Base-by-base conservation (phyloP, 129 eudicot genomes). In the Arctium minus region DNA sequence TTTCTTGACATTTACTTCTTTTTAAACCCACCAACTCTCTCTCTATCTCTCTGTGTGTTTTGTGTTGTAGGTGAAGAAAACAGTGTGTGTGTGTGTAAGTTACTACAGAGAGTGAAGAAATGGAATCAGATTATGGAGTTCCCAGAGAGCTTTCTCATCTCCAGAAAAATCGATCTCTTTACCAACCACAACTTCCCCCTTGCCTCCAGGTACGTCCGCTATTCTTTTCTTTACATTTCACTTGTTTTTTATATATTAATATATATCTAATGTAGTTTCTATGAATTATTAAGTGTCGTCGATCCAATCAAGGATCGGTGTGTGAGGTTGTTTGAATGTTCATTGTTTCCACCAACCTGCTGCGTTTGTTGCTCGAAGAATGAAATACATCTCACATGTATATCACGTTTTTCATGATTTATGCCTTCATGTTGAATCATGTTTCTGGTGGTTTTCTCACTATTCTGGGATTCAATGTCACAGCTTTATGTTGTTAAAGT, bases 71-170 rank as follows among this genome's bases (percentile, higher is more conserved):
- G 77, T 72, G 42, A 38, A 73, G 12, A 79, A n/a, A 33, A 40
- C 73, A 44, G 50, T 72, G 67, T 9, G 50, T 31, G 36, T 36
- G 56, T 22, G 18, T 22, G 32, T 31, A 27, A 72, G 15, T 35
- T 13, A 40, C 50, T 37, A 39, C 29, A 8, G 27, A 75, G 46
- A 46, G 0, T 29, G 37, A 13, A 56, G 35, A 65, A 74, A 94
- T 94, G 98, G 98, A 94, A 82, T 88, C 97, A 3, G 98, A 94
- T 83, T 94, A 72, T 81, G 98, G 98, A 39, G 81, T 90, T 33
- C 77, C 89, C 1, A 87, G 98, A 82, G 92, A 92, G 68, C 92
- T 92, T 8, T 94, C 98, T 74, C 88, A 87, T 85, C 89, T 91
- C 29, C 98, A 94, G 7, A 88, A 92, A 85, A 82, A 80, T 46